These are phyloP conservation scores for Meredithiella fracta DNA, from an alignment of 2,329 filamentous ascomycete species.

Conservation along the genomic window DNA sequence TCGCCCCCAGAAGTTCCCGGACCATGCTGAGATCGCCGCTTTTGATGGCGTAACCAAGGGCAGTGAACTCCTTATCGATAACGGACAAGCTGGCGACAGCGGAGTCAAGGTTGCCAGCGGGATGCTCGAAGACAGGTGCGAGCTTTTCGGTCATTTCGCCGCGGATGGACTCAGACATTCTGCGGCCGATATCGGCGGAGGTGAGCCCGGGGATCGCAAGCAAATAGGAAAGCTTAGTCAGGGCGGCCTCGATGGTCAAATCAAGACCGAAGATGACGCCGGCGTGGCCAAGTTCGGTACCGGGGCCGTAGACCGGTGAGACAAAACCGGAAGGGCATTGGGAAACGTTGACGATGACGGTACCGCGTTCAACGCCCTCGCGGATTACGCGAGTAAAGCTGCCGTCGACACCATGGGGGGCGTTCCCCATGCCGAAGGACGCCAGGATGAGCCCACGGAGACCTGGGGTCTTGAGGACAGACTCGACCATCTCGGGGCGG, in stretches of 20 bases:
- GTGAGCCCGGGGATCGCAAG: constrained; percentile 51
- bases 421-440: constrained; percentile 86
- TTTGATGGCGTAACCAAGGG: constrained; percentile 64
- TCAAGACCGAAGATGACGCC: constrained; percentile 83
- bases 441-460: constrained; percentile 72
- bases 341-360: constrained; percentile 79
- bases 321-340: constrained; percentile 71
- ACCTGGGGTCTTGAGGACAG: constrained; percentile 59
- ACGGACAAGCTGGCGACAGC: constrained; percentile 28
- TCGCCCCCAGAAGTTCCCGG: constrained; percentile 51
- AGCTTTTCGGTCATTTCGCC: constrained; percentile 73
- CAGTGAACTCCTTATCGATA: constrained; percentile 51
- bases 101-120: constrained; percentile 35
- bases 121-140: constrained; percentile 60
- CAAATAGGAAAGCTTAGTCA: constrained; percentile 81
- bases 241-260: constrained; percentile 74
- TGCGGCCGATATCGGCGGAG: constrained; percentile 46
- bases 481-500: constrained; percentile 82
- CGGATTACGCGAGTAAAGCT: constrained; percentile 62
- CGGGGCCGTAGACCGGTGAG: constrained; percentile 61
- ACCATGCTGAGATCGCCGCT: constrained; percentile 52
- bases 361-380: constrained; percentile 60
- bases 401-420: constrained; percentile 66
- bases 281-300: constrained; percentile 60
- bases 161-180: constrained; percentile 59